phyloP scores from a whole-genome alignment of 2,329 filamentous ascomycete species.

The Arachnomyces sp. region DNA sequence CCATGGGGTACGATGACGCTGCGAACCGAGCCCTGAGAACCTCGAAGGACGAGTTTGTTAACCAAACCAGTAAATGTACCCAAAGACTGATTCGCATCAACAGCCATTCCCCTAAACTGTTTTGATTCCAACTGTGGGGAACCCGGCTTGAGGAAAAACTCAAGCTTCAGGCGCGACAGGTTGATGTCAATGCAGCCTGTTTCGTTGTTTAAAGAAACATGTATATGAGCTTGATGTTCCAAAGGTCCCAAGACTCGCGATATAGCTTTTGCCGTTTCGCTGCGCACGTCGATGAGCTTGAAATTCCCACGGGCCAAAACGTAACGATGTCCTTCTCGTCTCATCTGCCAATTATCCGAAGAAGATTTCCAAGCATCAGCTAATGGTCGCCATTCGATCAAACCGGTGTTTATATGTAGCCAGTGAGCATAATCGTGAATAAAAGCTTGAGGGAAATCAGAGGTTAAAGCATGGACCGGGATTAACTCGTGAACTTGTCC shows the following conservation, averaged over 20 bases:
- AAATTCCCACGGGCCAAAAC: slow-evolving; percentile 13
- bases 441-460: slow-evolving; percentile 28
- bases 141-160: slow-evolving; percentile 35
- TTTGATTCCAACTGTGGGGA: slow-evolving; percentile 33
- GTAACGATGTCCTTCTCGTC: neutral
- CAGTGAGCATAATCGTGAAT: slow-evolving; percentile 41
- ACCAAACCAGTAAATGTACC: slow-evolving; percentile 44
- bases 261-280: slow-evolving; percentile 25
- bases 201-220: slow-evolving; percentile 22
- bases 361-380: slow-evolving; percentile 22
- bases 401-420: slow-evolving; percentile 27
- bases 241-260: slow-evolving; percentile 29
- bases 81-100: slow-evolving; percentile 43
- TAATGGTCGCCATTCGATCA: slow-evolving; percentile 26
- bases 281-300: slow-evolving; percentile 27
- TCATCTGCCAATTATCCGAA: slow-evolving; percentile 19
- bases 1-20: slow-evolving; percentile 36
- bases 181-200: slow-evolving; percentile 29
- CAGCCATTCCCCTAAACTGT: slow-evolving; percentile 44
- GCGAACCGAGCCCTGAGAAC: slow-evolving; percentile 17
- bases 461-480: slow-evolving; percentile 19
- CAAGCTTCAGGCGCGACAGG: slow-evolving; percentile 42
- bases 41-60: slow-evolving; percentile 43
- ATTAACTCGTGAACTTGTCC: slow-evolving; percentile 23
- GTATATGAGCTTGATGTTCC: slow-evolving; percentile 28